A percentile compares a stretch with the other conserved stretches of the same genome.
phyloP scores from a whole-genome alignment of 73 alveolate species.

The Urostyla sp. region DNA sequence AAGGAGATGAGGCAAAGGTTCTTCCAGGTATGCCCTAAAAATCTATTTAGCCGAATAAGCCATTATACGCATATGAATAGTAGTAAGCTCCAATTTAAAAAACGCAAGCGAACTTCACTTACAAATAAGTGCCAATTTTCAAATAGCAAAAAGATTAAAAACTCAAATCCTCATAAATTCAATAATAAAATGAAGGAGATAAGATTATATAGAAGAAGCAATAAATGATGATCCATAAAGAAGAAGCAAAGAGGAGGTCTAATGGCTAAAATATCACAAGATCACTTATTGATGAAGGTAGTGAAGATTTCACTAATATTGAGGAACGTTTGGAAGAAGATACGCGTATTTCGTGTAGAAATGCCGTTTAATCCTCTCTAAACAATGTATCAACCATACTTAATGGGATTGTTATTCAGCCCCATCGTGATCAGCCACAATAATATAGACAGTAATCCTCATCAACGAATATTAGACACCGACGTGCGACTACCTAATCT shows the following conservation, averaged over 20 bases:
- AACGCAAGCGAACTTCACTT: too few species aligned
- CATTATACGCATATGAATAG: too few species aligned
- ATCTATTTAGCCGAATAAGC: too few species aligned
- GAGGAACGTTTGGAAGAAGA: slow-evolving; percentile 48
- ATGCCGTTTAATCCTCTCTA: slow-evolving; percentile 52
- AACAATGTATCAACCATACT: slow-evolving; percentile 21
- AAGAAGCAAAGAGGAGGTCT: slow-evolving; percentile 14
- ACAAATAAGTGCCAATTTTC: too few species aligned
- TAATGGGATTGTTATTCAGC: neutral
- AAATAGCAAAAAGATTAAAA: too few species aligned
- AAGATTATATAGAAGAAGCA: slow-evolving; percentile 41
- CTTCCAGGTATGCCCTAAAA: too few species aligned
- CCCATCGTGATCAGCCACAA: neutral
- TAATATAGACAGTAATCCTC: neutral
- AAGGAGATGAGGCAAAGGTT: too few species aligned
- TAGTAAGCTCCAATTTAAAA: too few species aligned
- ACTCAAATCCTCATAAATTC: too few species aligned
- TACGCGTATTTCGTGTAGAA: slow-evolving; percentile 45
- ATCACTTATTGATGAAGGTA: slow-evolving; percentile 39
- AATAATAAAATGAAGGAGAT: slow-evolving; percentile 18
- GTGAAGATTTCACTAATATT: slow-evolving; percentile 54
- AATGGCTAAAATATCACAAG: slow-evolving; percentile 25
- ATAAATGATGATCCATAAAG: slow-evolving; percentile 32
- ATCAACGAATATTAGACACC: slow-evolving; percentile 6
- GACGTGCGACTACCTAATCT: slow-evolving; percentile 44